Evolutionary conservation across 129 eudicot genomes (phyloP).

Genomic region (Arctium minus): DNA sequence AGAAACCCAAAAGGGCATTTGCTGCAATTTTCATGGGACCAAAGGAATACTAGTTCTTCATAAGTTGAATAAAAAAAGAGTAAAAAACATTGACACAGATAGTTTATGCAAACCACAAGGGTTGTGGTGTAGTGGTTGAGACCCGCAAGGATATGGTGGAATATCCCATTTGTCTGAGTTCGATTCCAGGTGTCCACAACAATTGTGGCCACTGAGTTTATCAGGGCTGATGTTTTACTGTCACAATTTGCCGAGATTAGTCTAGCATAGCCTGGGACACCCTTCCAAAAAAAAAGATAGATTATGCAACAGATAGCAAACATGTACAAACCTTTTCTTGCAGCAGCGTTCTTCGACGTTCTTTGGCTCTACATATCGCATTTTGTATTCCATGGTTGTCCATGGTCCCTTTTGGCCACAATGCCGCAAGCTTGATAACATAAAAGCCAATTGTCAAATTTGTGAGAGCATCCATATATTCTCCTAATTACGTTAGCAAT

Average conservation of each 20-base stretch:
- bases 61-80: not conserved
- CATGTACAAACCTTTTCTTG: slow-evolving; percentile 5
- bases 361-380: slow-evolving; percentile 26
- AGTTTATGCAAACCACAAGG: too few species aligned
- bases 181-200: too few species aligned
- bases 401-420: slow-evolving; percentile 28
- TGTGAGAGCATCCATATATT: not conserved
- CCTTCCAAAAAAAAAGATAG: not conserved
- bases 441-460: not conserved
- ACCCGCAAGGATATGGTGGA: too few species aligned
- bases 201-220: too few species aligned
- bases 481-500: not conserved
- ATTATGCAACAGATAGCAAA: not conserved
- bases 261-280: too few species aligned
- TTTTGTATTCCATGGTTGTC: slow-evolving; percentile 24
- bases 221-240: too few species aligned
- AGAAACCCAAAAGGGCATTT: not conserved
- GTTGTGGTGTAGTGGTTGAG: too few species aligned
- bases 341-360: slow-evolving; percentile 1
- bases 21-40: not conserved
- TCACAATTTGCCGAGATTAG: too few species aligned
- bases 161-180: too few species aligned
- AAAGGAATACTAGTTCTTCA: not conserved
- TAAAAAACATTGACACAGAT: not conserved
- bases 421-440: slow-evolving; percentile 17